Conservation (phyloP, 2,329 filamentous ascomycete genomes). For the Xylariaceae sp. region DNA sequence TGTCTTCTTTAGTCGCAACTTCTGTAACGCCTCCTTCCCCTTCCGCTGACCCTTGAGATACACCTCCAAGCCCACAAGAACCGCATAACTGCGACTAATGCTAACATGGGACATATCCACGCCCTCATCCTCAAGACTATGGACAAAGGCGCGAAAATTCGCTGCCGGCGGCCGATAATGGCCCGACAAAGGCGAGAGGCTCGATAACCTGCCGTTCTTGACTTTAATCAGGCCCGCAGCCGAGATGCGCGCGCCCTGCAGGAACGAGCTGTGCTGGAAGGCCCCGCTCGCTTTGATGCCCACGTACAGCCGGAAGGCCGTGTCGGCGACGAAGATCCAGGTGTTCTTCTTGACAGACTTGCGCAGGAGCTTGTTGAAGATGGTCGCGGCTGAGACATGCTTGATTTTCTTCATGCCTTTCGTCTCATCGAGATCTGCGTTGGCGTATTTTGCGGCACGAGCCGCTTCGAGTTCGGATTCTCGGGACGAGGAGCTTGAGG, state of each 20-base stretch:
- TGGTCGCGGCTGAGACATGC: conserved; percentile 65
- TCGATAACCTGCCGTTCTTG: conserved; percentile 71
- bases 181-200: conserved; percentile 67
- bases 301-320: conserved; percentile 78
- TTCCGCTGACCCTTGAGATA: conserved; percentile 68
- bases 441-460: conserved; percentile 61
- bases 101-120: conserved; percentile 77
- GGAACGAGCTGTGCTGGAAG: conserved; percentile 88
- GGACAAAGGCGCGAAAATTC: conserved; percentile 80
- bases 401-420: conserved; percentile 52
- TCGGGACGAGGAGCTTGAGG: conserved; percentile 31
- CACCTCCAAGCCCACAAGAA: conserved; percentile 76
- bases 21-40: conserved; percentile 53
- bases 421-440: conserved; percentile 57
- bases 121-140: conserved; percentile 64
- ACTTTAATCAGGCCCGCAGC: conserved; percentile 84
- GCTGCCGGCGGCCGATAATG: conserved; percentile 81
- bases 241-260: conserved; percentile 76
- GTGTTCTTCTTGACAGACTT: conserved; percentile 80
- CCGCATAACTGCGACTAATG: conserved; percentile 76
- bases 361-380: conserved; percentile 75
- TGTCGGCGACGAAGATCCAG: conserved; percentile 92
- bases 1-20: conserved; percentile 50
- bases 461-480: conserved; percentile 54
- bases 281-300: conserved; percentile 85